Evolutionary conservation across 2,329 filamentous ascomycete species (phyloP).

Genomic region (Beauveria asiatica): DNA sequence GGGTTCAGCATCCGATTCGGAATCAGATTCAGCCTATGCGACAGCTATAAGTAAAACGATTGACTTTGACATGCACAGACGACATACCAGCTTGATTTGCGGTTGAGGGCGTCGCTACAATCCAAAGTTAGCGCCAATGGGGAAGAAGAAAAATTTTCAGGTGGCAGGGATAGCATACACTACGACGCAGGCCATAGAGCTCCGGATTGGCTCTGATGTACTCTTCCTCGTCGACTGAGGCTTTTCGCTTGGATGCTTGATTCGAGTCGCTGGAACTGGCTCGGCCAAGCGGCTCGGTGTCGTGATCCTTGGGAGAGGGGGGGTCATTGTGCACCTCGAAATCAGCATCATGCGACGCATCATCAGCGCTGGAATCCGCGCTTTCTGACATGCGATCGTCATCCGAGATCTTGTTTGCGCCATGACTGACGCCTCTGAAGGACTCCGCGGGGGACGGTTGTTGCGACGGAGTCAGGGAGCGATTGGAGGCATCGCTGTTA

Average conservation of each 20-base stretch:
- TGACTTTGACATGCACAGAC: not conserved
- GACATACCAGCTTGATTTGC: constrained; percentile 48
- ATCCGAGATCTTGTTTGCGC: constrained; percentile 28
- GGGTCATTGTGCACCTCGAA: constrained; percentile 63
- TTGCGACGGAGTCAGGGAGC: constrained; percentile 48
- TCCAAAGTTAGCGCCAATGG: constrained; percentile 23
- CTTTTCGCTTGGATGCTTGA: constrained; percentile 65
- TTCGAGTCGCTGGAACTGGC: constrained; percentile 66
- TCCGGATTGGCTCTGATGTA: constrained; percentile 88
- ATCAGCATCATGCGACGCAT: constrained; percentile 61
- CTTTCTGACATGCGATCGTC: constrained; percentile 35
- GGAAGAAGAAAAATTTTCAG: constrained; percentile 16
- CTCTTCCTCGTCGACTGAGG: constrained; percentile 61
- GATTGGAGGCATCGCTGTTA: constrained; percentile 72
- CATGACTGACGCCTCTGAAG: constrained; percentile 36
- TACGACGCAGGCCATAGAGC: constrained; percentile 87
- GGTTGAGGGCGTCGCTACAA: constrained; percentile 47
- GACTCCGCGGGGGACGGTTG: constrained; percentile 31
- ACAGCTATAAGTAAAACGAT: constrained; percentile 5
- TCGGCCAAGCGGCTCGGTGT: constrained; percentile 30
- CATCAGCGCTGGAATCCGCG: constrained; percentile 41
- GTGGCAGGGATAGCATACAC: constrained; percentile 50
- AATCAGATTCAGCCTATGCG: constrained; percentile 45
- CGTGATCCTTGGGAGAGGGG: constrained; percentile 19
- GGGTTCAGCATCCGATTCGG: constrained; percentile 62